Conservation (phyloP, 1,284 basidiomycete genomes). For the Peniophora sp. region DNA sequence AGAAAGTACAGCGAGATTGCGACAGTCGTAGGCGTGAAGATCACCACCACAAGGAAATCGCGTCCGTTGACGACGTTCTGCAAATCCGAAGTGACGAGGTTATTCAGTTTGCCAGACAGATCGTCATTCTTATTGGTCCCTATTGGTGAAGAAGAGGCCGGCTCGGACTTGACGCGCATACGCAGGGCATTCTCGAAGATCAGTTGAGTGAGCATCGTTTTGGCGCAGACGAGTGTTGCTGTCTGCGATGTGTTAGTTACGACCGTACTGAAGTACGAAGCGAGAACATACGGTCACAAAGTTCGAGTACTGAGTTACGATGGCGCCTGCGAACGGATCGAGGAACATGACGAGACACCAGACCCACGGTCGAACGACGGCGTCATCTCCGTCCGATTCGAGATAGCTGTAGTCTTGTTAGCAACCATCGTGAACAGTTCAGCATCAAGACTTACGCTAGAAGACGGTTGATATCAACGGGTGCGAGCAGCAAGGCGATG, state of each 20-base stretch:
- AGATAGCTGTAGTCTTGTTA: slow-evolving; percentile 26
- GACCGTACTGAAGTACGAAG: background rate
- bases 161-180: slow-evolving; percentile 37
- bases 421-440: slow-evolving; percentile 13
- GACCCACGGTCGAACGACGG: slow-evolving; percentile 39
- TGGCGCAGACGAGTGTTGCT: slow-evolving; percentile 29
- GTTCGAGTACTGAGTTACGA: slow-evolving; percentile 44
- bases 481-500: slow-evolving; percentile 17
- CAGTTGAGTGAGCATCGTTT: slow-evolving; percentile 48
- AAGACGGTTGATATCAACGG: slow-evolving; percentile 38
- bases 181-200: slow-evolving; percentile 51
- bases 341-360: slow-evolving; percentile 60
- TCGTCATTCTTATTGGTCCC: slow-evolving; percentile 24
- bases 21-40: background rate
- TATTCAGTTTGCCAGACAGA: slow-evolving; percentile 43
- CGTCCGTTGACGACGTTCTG: slow-evolving; percentile 25
- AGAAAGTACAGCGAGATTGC: slow-evolving; percentile 3
- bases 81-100: slow-evolving; percentile 28
- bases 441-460: slow-evolving; percentile 19
- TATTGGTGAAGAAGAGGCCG: slow-evolving; percentile 11
- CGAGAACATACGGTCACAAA: slow-evolving; percentile 23
- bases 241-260: background rate
- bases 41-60: slow-evolving; percentile 19
- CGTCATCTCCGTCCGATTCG: slow-evolving; percentile 28
- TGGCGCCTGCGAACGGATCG: slow-evolving; percentile 38